phyloP scores from a whole-genome alignment of 257 asterid species.

The Scutellaria baicalensis region DNA sequence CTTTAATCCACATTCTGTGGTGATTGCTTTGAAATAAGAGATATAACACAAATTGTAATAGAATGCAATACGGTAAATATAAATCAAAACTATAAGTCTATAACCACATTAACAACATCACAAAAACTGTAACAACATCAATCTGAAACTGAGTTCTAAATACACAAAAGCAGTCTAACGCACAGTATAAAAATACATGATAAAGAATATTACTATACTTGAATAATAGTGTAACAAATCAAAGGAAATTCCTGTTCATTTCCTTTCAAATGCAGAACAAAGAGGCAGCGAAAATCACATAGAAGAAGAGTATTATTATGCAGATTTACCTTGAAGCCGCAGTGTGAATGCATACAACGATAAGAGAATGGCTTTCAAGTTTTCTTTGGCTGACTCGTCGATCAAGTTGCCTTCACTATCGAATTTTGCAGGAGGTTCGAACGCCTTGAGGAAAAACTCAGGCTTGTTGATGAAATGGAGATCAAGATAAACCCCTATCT shows the following conservation, averaged over 20 bases:
- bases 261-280: neutral
- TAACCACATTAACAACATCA: too few relatives aligned
- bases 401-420: constrained; percentile 58
- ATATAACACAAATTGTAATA: too few relatives aligned
- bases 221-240: neutral
- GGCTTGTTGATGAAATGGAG: constrained; percentile 94
- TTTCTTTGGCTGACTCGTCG: constrained; percentile 50
- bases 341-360: constrained; percentile 51
- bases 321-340: constrained; percentile 45
- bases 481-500: constrained; percentile 68
- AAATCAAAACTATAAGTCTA: too few relatives aligned
- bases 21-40: too few relatives aligned
- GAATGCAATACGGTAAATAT: too few relatives aligned
- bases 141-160: too few relatives aligned
- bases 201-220: neutral
- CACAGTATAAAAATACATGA: neutral
- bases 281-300: neutral
- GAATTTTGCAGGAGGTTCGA: constrained; percentile 60
- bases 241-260: neutral
- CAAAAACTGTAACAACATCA: too few relatives aligned
- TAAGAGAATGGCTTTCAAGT: constrained; percentile 42
- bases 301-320: neutral
- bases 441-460: constrained; percentile 54
- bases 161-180: too few relatives aligned
- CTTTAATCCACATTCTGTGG: too few relatives aligned